A percentile compares a stretch with the other conserved stretches of the same genome.
Conservation (phyloP, 78 protist species). For the slime mould (Dictyostelium discoideum) region DNA sequence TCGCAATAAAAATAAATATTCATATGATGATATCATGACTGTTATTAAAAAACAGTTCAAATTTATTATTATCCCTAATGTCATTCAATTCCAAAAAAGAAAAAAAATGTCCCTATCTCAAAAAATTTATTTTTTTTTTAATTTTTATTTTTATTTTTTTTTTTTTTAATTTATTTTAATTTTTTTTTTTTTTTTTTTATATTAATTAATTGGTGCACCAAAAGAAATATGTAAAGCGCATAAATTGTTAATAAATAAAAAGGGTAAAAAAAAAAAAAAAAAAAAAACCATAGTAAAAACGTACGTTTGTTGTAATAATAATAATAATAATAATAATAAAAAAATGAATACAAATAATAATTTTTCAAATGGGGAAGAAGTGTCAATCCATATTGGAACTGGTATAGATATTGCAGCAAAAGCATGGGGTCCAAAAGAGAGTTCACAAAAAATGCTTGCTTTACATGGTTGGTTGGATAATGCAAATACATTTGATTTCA, state of each 20-base stretch:
- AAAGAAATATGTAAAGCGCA: background rate
- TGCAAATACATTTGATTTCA: constrained; percentile 56
- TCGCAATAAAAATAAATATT: background rate
- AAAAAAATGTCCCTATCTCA: background rate
- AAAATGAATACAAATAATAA: background rate
- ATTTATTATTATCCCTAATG: background rate
- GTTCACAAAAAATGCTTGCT: background rate
- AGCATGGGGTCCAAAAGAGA: constrained; percentile 42
- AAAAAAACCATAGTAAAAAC: background rate
- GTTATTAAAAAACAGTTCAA: background rate
- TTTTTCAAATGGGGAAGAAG: constrained; percentile 8
- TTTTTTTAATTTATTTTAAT: background rate
- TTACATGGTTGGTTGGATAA: constrained; percentile 73
- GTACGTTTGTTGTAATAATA: background rate
- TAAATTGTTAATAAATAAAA: background rate
- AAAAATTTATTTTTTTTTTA: background rate
- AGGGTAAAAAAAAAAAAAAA: background rate
- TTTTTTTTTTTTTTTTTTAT: background rate
- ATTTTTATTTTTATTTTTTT: background rate
- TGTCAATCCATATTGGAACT: constrained; percentile 56
- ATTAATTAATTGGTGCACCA: background rate
- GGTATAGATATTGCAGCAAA: constrained; percentile 32
- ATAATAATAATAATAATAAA: background rate
- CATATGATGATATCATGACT: background rate
- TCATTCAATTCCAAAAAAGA: background rate